Evolutionary conservation across 331 rosid genomes (phyloP).

Genomic region (Rosa hybrid): DNA sequence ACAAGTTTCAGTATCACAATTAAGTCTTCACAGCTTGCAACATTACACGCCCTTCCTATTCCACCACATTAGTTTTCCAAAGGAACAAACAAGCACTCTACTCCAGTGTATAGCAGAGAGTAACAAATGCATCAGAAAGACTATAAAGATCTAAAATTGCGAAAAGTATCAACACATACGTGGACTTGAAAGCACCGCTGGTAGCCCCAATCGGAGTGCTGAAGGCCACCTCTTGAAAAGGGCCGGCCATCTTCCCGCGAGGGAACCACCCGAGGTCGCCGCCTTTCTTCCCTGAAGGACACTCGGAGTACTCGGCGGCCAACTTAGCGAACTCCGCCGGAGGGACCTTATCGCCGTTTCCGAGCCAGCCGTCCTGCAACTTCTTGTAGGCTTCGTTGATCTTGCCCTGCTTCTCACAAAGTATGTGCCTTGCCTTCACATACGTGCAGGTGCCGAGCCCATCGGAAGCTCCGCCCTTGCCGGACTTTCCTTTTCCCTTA

Average conservation of each 20-base stretch:
- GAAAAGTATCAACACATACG: constrained; percentile 38
- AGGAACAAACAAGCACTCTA: background rate
- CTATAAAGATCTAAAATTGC: background rate
- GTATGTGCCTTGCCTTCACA: constrained; percentile 88
- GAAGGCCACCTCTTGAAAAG: constrained; percentile 91
- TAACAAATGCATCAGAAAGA: background rate
- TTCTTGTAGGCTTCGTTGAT: constrained; percentile 94
- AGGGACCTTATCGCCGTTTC: constrained; percentile 87
- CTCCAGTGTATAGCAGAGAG: background rate
- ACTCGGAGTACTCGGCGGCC: constrained; percentile 58
- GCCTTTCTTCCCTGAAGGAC: constrained; percentile 93
- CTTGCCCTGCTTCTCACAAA: constrained; percentile 95
- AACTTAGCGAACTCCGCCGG: constrained; percentile 86
- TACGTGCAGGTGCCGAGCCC: constrained; percentile 96
- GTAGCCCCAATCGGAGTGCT: constrained; percentile 70
- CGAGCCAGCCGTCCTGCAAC: constrained; percentile 89
- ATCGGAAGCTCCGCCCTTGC: constrained; percentile 55
- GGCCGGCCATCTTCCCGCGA: constrained; percentile 94
- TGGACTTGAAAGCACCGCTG: constrained; percentile 83
- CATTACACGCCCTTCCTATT: background rate
- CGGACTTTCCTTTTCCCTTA: constrained; percentile 84
- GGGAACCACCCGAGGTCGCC: constrained; percentile 98
- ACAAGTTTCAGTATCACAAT: background rate
- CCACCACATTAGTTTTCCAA: background rate
- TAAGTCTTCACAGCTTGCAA: background rate